Base-by-base conservation (phyloP, 2,329 filamentous ascomycete genomes). In the Exophiala oligosperma region DNA sequence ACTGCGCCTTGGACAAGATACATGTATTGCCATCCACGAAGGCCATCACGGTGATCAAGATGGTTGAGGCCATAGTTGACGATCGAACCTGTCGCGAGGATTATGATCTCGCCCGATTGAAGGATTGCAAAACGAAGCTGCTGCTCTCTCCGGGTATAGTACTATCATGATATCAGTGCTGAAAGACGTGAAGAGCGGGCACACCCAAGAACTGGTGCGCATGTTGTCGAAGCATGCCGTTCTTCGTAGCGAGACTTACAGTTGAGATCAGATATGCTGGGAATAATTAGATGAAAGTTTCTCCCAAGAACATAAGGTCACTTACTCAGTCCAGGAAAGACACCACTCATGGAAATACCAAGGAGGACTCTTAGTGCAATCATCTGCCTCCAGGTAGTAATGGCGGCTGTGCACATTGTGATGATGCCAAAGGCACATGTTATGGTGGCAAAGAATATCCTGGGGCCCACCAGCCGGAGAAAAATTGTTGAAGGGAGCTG, bases 1-100 rank as follows among this genome's bases (percentile, higher is more conserved):
- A 89, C 83, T 8, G 82, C 66, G 0, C 86, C 86, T 65, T 89
- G 85, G 0, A 89, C 83, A 0, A 88, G 70, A 63, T 85, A 89
- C 84, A 89, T 89, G 78, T 83, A 89, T 28, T 84, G 81, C 85
- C 86, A 89, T 1, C 86, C 85, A 8, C 79, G 78, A 24, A 89
- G 67, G 4, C 81, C 81, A 1, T 74, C 76, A 8, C 70, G 74
- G 1, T 84, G 84, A 63, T 87, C 71, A 2, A 89, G 74, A 49
- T 83, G 77, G 58, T 89, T 88, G n/a, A 90, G 76, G 0, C 82
- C 86, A 66, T 81, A 90, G 69, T 90, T 90, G 65, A 89, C 81
- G 59, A 89, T 84, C 50, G 81, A 79, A 3, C 86, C 86, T 0
- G 86, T 88, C 0, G 85, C 85, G 1, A 90, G 76, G 2, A 88